Conservation (phyloP, 148 eudicot genomes). For the Hydrangea macrophylla region DNA sequence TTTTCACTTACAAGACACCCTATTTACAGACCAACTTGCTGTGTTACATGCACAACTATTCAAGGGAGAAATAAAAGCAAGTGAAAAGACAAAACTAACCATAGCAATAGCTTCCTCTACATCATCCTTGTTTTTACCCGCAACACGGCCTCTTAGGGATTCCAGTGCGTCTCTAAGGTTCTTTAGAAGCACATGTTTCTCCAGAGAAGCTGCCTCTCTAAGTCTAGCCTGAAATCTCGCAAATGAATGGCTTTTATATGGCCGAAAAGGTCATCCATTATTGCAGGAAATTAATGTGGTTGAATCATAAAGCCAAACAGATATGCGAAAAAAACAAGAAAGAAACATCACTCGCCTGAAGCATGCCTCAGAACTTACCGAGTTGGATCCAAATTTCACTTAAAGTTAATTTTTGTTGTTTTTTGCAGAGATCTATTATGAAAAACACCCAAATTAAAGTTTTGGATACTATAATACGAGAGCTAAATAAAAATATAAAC, state of each 20-base stretch:
- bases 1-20: neutral
- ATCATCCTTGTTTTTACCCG: constrained; percentile 86
- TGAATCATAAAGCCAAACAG: neutral
- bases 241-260: constrained; percentile 7
- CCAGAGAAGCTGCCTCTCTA: constrained; percentile 85
- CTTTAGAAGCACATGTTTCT: constrained; percentile 90
- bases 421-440: neutral
- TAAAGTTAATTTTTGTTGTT: neutral
- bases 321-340: neutral
- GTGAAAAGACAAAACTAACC: constrained; percentile 40
- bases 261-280: neutral
- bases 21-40: neutral
- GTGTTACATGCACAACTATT: neutral
- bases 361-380: neutral
- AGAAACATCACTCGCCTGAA: neutral
- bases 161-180: constrained; percentile 97
- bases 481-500: neutral
- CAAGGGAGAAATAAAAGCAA: neutral
- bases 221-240: constrained; percentile 60
- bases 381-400: constrained; percentile 2
- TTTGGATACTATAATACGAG: neutral
- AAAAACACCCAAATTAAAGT: neutral
- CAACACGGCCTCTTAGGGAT: constrained; percentile 80
- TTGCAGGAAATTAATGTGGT: neutral
- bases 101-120: constrained; percentile 88